Conservation (phyloP, 805 yeast genomes). For the Yamadazyma akitaensis region DNA sequence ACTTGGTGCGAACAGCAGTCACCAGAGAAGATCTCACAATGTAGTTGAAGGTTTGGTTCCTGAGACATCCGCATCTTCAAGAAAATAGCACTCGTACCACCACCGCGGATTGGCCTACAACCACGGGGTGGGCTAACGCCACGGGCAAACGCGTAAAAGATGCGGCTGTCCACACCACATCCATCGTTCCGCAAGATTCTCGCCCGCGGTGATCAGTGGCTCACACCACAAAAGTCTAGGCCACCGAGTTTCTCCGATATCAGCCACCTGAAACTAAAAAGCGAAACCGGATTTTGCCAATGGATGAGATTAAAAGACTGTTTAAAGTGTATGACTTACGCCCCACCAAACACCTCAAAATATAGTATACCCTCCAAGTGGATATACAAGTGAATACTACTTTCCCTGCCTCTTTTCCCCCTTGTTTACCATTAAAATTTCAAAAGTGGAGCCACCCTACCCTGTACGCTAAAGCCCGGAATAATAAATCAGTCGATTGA, state of each 20-base stretch:
- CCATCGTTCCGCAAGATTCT: not conserved
- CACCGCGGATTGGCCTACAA: too few species aligned
- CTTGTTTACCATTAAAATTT: not conserved
- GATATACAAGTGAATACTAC: not conserved
- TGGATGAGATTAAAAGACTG: not conserved
- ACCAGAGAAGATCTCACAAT: too few species aligned
- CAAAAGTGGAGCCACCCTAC: not conserved
- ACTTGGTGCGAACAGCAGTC: too few species aligned
- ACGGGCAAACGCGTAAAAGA: too few species aligned
- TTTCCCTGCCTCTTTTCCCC: not conserved
- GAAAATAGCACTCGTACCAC: too few species aligned
- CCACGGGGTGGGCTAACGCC: too few species aligned
- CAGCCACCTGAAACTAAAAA: not conserved
- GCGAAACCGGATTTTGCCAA: not conserved
- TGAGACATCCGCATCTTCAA: too few species aligned
- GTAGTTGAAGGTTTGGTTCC: too few species aligned
- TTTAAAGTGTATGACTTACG: not conserved
- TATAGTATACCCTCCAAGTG: not conserved
- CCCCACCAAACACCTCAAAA: not conserved
- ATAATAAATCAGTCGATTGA: conserved; percentile 5
- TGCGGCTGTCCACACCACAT: too few species aligned
- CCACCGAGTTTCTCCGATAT: not conserved
- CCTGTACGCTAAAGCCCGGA: conserved; percentile 2
- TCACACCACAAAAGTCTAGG: not conserved
- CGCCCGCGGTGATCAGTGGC: not conserved